These are phyloP conservation scores for Mycena chlorophos DNA, from an alignment of 768 basidiomycete genomes.

Conservation along the genomic window DNA sequence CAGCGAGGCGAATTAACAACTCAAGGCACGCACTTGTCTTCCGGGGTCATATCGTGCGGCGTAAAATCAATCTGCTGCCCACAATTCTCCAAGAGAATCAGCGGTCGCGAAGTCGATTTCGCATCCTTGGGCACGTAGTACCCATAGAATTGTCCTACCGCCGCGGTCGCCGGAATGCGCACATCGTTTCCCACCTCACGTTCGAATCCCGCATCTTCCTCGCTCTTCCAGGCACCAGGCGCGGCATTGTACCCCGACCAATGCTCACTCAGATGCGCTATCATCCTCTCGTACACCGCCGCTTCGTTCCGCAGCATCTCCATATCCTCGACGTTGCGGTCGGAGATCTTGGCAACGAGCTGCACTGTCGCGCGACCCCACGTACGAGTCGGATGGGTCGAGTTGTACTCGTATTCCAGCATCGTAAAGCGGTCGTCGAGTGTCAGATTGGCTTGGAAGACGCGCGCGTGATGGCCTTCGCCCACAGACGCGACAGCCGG, in stretches of 20 bases:
- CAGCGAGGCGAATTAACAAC: constrained; percentile 23
- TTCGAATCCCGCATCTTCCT: neutral
- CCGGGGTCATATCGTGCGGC: neutral
- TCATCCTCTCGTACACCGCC: neutral
- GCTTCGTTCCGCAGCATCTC: constrained; percentile 10
- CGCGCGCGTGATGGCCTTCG: neutral
- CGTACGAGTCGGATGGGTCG: neutral
- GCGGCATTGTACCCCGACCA: constrained; percentile 7
- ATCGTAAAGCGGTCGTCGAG: neutral
- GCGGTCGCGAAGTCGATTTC: constrained; percentile 9
- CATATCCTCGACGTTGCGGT: neutral
- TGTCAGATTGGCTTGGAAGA: neutral
- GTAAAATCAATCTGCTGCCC: constrained; percentile 7
- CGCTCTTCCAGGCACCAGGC: neutral
- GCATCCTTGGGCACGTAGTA: constrained; percentile 13
- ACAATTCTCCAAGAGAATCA: constrained; percentile 23
- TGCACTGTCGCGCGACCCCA: neutral
- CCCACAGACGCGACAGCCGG: neutral
- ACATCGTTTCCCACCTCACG: neutral
- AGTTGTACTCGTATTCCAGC: neutral
- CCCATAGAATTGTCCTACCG: constrained; percentile 20
- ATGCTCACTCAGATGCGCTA: constrained; percentile 2
- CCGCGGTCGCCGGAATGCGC: constrained; percentile 11
- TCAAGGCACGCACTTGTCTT: constrained; percentile 41
- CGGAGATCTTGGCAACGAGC: constrained; percentile 6